Percentiles rank a stretch among this genome's conserved stretches.
Conservation (phyloP, 805 yeast genomes). For the Candida cerambycidarum region DNA sequence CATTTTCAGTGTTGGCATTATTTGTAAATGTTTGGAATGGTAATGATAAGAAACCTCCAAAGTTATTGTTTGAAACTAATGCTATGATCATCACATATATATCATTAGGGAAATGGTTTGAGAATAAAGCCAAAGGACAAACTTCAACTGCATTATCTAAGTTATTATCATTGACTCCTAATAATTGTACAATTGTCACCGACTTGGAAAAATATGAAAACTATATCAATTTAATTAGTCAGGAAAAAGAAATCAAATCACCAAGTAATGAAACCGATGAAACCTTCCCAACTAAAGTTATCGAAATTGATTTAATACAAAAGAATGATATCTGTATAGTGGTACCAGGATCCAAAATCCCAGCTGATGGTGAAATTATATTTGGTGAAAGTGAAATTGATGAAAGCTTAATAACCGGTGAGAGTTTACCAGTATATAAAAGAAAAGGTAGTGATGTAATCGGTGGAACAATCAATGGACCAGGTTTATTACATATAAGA, state of each 20-base stretch:
- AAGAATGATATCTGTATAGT: conserved; percentile 72
- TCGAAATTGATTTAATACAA: conserved; percentile 79
- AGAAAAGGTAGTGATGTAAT: conserved; percentile 59
- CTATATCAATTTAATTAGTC: conserved; percentile 12
- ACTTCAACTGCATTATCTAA: conserved; percentile 87
- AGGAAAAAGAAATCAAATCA: conserved; percentile 4
- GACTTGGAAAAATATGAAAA: conserved; percentile 30
- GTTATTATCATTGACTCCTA: conserved; percentile 77
- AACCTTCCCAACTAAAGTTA: conserved; percentile 41
- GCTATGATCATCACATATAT: conserved; percentile 84
- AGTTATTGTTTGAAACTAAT: conserved; percentile 79
- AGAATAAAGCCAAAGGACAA: conserved; percentile 88
- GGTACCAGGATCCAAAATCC: conserved; percentile 83
- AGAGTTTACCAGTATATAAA: conserved; percentile 74
- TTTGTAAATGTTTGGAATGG: conserved; percentile 45
- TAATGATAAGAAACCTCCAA: conserved; percentile 51
- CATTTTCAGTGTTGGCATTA: conserved; percentile 69
- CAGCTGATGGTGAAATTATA: conserved; percentile 85
- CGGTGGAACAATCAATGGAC: conserved; percentile 90
- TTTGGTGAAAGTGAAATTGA: conserved; percentile 81
- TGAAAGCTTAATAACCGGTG: conserved; percentile 92
- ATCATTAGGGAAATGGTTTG: conserved; percentile 87
- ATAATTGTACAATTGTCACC: conserved; percentile 64
- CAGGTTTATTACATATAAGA: conserved; percentile 64
- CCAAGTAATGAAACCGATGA: neutral